Percentiles rank a stretch among this genome's conserved stretches.
Evolutionary conservation across 371 early-diverging fungal species (phyloP).

Genomic region (Dinochytrium kinnereticum): DNA sequence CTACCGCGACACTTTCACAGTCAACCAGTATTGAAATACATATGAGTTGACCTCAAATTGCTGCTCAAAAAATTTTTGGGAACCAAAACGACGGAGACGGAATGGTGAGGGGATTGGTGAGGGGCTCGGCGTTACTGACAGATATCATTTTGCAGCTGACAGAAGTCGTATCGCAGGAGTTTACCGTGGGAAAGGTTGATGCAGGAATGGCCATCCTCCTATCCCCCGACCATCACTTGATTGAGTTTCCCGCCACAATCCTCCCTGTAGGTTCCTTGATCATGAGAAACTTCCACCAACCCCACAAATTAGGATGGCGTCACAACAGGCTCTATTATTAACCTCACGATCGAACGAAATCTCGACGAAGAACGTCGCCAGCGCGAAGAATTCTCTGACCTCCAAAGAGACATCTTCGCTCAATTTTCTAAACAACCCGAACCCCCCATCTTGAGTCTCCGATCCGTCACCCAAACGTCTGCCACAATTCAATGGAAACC

Average conservation of each 20-base stretch:
- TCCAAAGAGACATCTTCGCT: conserved; percentile 83
- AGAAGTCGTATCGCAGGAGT: conserved; percentile 67
- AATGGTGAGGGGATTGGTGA: no score
- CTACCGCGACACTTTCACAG: no score
- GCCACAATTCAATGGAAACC: conserved; percentile 89
- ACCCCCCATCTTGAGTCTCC: conserved; percentile 75
- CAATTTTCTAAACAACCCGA: conserved; percentile 77
- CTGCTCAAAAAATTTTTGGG: no score
- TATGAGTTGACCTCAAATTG: no score
- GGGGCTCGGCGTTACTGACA: no score
- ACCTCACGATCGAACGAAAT: conserved; percentile 89
- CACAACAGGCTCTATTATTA: conserved; percentile 91
- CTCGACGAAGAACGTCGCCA: conserved; percentile 79
- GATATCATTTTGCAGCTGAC: conserved; percentile 30
- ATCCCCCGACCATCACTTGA: conserved; percentile 91
- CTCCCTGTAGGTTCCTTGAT: conserved; percentile 67
- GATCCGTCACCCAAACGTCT: conserved; percentile 86
- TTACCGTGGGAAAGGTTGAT: conserved; percentile 89
- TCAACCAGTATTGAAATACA: no score
- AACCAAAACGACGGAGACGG: no score
- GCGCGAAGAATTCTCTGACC: conserved; percentile 78
- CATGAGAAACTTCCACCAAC: not conserved
- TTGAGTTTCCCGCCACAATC: conserved; percentile 96
- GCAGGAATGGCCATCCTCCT: conserved; percentile 88
- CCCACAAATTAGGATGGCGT: conserved; percentile 67